These are phyloP conservation scores for Astragalus glycyphyllos DNA, from an alignment of 306 rosid genomes.

Conservation along the genomic window DNA sequence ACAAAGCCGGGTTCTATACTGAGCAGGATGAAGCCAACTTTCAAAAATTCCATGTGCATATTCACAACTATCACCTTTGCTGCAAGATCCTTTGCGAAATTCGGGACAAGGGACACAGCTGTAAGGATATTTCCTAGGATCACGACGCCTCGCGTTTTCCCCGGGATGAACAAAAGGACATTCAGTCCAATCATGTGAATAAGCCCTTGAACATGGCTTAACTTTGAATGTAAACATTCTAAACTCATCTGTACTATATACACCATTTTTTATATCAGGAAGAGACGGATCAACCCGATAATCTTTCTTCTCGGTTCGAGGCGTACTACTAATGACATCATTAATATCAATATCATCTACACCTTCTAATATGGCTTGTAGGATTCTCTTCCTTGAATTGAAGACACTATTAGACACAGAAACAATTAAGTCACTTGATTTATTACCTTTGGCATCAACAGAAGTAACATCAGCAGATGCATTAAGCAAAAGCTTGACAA, in stretches of 20 bases:
- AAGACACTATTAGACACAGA: slow-evolving; percentile 37
- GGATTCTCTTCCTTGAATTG: slow-evolving; percentile 51
- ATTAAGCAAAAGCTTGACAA: slow-evolving; percentile 70
- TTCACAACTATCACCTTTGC: slow-evolving; percentile 82
- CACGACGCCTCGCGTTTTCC: slow-evolving; percentile 92
- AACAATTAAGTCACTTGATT: slow-evolving; percentile 56
- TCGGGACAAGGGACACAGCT: slow-evolving; percentile 94
- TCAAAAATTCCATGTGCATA: slow-evolving; percentile 93
- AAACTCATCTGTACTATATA: slow-evolving; percentile 87
- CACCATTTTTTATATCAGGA: slow-evolving; percentile 84
- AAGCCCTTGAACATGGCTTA: slow-evolving; percentile 93
- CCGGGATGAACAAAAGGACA: slow-evolving; percentile 95
- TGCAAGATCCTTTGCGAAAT: slow-evolving; percentile 78
- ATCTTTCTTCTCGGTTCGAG: slow-evolving; percentile 65
- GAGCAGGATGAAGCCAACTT: slow-evolving; percentile 97
- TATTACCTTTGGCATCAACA: slow-evolving; percentile 67
- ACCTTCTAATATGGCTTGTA: slow-evolving; percentile 60
- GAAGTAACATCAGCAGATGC: slow-evolving; percentile 63
- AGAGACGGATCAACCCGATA: slow-evolving; percentile 79
- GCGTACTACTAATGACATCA: slow-evolving; percentile 38
- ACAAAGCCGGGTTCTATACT: slow-evolving; percentile 85
- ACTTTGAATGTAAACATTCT: slow-evolving; percentile 88
- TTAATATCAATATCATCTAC: slow-evolving; percentile 19
- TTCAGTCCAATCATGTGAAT: slow-evolving; percentile 96
- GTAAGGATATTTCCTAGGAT: slow-evolving; percentile 74